Conservation (phyloP, 306 rosid species). For the Bauhinia variegata region DNA sequence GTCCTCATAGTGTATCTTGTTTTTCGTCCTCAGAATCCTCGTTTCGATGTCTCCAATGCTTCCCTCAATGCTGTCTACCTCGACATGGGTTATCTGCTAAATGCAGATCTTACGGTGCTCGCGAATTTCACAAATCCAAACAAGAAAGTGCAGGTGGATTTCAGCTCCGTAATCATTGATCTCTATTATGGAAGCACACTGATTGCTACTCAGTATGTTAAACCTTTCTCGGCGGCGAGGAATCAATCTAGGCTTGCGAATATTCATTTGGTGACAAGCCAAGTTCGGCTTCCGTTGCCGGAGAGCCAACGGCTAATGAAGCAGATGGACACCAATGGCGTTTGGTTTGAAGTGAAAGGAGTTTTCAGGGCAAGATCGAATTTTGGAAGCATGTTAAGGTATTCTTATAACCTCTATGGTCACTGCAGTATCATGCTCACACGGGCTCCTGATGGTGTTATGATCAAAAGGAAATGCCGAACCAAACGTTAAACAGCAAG, state of each 20-base stretch:
- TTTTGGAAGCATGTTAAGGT: constrained; percentile 68
- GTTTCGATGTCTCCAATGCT: constrained; percentile 62
- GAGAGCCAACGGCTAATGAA: constrained; percentile 59
- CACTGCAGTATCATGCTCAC: constrained; percentile 58
- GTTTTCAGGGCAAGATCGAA: constrained; percentile 68
- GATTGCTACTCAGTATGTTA: constrained; percentile 63
- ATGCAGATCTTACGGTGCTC: constrained; percentile 76
- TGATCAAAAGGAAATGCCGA: constrained; percentile 62
- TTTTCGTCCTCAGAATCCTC: constrained; percentile 79
- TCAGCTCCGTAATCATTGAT: constrained; percentile 61
- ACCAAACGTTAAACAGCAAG: constrained; percentile 70
- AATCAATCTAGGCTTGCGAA: constrained; percentile 51
- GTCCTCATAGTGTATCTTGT: constrained; percentile 82
- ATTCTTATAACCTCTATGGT: constrained; percentile 68
- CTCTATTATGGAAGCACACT: constrained; percentile 71
- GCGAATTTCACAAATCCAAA: constrained; percentile 92
- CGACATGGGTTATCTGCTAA: constrained; percentile 84
- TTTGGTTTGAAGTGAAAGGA: constrained; percentile 60
- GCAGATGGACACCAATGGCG: constrained; percentile 66
- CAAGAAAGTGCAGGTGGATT: constrained; percentile 77
- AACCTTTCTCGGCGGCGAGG: constrained; percentile 72
- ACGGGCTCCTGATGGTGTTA: constrained; percentile 74
- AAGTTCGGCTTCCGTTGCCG: constrained; percentile 62
- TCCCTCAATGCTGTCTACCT: constrained; percentile 85
- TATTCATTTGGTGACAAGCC: constrained; percentile 73